phyloP scores from a whole-genome alignment of 441 rosid species.

The Erodium moschatum region DNA sequence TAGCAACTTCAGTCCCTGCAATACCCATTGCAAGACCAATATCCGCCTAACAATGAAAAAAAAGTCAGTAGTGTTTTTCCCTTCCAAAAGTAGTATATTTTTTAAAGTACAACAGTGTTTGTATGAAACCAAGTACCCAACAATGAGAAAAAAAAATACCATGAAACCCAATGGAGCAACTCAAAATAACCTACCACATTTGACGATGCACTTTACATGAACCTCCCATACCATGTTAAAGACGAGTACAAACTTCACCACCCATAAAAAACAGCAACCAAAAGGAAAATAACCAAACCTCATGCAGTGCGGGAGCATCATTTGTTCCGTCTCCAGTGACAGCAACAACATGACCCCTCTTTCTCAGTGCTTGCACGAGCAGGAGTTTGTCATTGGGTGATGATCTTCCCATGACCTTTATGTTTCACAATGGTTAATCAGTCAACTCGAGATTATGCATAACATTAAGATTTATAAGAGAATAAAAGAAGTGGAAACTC shows the following conservation, averaged over 20 bases:
- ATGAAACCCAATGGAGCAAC: not conserved
- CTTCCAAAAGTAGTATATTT: no score
- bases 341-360: constrained; percentile 77
- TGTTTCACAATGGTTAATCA: constrained; percentile 14
- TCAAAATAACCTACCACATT: not conserved
- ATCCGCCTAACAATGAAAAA: constrained; percentile 53
- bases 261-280: not conserved
- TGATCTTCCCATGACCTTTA: constrained; percentile 93
- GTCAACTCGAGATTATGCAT: not conserved
- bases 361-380: constrained; percentile 78
- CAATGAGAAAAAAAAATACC: not conserved
- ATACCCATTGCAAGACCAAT: constrained; percentile 98
- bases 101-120: not conserved
- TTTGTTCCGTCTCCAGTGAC: constrained; percentile 98
- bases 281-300: constrained; percentile 36
- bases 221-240: not conserved
- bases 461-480: not conserved
- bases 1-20: constrained; percentile 95
- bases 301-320: constrained; percentile 97
- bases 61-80: no score
- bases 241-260: not conserved
- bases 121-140: not conserved
- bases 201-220: not conserved
- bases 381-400: constrained; percentile 91
- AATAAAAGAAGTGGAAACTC: not conserved